Evolutionary conservation across 345 rosid species (phyloP).

Genomic region (Salix viminalis): DNA sequence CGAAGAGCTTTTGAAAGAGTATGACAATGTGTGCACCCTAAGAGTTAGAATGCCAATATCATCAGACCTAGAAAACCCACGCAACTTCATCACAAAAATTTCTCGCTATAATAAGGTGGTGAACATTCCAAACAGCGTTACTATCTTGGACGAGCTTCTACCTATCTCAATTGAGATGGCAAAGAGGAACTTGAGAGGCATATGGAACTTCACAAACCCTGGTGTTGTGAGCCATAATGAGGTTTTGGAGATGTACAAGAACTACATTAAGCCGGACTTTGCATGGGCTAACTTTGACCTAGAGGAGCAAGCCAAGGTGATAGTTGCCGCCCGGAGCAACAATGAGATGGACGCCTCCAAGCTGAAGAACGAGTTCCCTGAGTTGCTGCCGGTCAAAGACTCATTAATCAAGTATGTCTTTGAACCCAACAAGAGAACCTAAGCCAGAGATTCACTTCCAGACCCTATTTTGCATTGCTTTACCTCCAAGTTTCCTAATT

Average conservation of each 20-base stretch:
- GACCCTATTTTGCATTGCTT: neutral
- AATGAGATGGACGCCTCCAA: constrained; percentile 72
- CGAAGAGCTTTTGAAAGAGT: constrained; percentile 64
- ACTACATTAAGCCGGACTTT: constrained; percentile 54
- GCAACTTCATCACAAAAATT: constrained; percentile 74
- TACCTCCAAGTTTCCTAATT: neutral
- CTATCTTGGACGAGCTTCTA: constrained; percentile 66
- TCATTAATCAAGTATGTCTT: constrained; percentile 64
- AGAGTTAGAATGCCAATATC: constrained; percentile 76
- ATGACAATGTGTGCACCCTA: constrained; percentile 65
- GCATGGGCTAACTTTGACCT: constrained; percentile 58
- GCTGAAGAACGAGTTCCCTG: constrained; percentile 69
- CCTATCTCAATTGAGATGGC: constrained; percentile 82
- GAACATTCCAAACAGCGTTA: constrained; percentile 79
- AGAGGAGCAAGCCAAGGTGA: constrained; percentile 70
- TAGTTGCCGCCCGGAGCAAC: constrained; percentile 73
- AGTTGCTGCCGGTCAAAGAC: constrained; percentile 58
- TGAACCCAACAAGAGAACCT: constrained; percentile 65
- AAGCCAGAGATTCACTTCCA: neutral
- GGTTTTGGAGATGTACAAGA: constrained; percentile 70
- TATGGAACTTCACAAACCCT: constrained; percentile 81
- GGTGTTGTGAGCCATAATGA: constrained; percentile 78
- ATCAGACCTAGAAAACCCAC: constrained; percentile 65
- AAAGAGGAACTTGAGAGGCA: constrained; percentile 59
- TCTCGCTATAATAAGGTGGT: constrained; percentile 67